These are phyloP conservation scores for Castanea sativa DNA, from an alignment of 306 rosid genomes.

Conservation along the genomic window DNA sequence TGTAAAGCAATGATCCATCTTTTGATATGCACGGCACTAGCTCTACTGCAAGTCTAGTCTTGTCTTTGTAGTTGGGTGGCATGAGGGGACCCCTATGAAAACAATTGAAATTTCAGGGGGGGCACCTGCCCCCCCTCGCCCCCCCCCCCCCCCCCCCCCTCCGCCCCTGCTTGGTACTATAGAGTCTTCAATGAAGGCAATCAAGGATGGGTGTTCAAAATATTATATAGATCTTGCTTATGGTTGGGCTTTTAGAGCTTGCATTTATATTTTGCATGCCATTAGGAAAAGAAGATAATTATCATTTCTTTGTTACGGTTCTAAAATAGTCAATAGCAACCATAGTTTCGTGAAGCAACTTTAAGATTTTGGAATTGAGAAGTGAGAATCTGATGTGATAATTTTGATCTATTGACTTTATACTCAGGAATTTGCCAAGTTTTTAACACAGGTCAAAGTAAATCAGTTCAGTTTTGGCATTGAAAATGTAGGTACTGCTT, in stretches of 20 bases:
- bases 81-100: too few species aligned
- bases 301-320: not conserved
- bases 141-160: too few species aligned
- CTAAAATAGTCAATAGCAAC: not conserved
- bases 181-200: too few species aligned
- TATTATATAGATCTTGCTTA: not conserved
- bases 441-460: not conserved
- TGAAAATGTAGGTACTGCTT: conserved; percentile 67
- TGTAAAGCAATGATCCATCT: too few species aligned
- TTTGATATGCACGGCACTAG: too few species aligned
- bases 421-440: not conserved
- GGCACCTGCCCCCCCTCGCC: too few species aligned
- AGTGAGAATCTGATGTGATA: not conserved
- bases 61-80: too few species aligned
- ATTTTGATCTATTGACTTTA: not conserved
- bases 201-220: not conserved
- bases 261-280: not conserved
- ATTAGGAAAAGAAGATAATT: not conserved
- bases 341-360: not conserved
- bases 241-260: not conserved
- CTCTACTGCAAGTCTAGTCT: too few species aligned
- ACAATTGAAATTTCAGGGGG: too few species aligned
- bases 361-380: not conserved
- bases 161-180: too few species aligned
- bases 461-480: conserved; percentile 16